Base-by-base conservation (phyloP, 1,139 yeast genomes). In the Debaryomyces fabryi region DNA sequence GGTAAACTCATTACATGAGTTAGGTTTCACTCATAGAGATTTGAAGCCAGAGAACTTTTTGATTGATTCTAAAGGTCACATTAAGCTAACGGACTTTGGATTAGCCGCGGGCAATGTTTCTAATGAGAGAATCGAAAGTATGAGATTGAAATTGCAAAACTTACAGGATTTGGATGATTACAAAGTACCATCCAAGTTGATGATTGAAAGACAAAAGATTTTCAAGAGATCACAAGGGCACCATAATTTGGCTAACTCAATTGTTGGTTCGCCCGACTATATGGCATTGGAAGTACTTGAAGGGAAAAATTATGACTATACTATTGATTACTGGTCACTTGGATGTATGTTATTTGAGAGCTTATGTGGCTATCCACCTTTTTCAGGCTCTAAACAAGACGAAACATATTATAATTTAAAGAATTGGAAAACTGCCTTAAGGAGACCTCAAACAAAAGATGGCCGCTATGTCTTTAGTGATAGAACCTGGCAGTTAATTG, bases 231-330 rank as follows among this genome's bases (percentile, higher is more conserved):
- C 88, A 53, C 86, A 96, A 62, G 78, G 74, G 21, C 75, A 71
- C 52, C 70, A 69, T 51, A 89, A 88, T 58, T 85, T 87, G 59
- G 99, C 99, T 16, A 88, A 90, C 60, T 90, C 97, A 1, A 91
- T 93, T 56, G 99, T 95, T 10, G 99, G 99, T 0, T 88, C 96
- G 6, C 99, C 99, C 1, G 99, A 95, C 66, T 95, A 95, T 66
- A 95, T 95, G 99, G 99, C 99, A 1, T 78, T 95, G 48, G 99
- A 95, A 67, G 98, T 95, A 6, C 81, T 95, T 53, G 96, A 90
- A 67, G 99, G 99, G 8, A 87, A 87, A 60, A 86, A 86, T 52
- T 95, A 95, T 66, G 97, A 95, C 64, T 92, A 86, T 64, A 92
- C 99, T 16, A 96, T 95, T 52, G 99, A 95, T 72, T 95, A 95